Evolutionary conservation across 2,329 filamentous ascomycete species (phyloP).

Genomic region (Emergomyces orientalis): DNA sequence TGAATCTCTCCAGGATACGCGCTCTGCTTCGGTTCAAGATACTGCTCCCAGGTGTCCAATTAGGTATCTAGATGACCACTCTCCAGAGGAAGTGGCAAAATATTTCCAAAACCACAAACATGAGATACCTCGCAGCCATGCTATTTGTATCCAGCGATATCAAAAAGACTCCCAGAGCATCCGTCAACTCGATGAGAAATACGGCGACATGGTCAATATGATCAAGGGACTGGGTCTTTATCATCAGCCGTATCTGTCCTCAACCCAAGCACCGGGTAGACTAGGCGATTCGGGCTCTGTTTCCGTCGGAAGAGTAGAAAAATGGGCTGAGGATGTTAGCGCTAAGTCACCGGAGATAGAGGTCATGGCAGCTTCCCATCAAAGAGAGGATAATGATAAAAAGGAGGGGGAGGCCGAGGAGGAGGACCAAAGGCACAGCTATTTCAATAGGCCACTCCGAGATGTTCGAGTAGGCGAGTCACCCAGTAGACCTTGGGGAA

Average conservation of each 20-base stretch:
- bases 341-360: conserved; percentile 41
- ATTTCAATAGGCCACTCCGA: conserved; percentile 76
- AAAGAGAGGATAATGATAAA: conserved; percentile 26
- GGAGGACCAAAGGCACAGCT: conserved; percentile 55
- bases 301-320: conserved; percentile 66
- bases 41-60: conserved; percentile 73
- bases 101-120: conserved; percentile 96
- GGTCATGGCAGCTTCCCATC: conserved; percentile 18
- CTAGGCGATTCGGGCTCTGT: conserved; percentile 27
- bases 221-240: conserved; percentile 81
- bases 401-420: conserved; percentile 18
- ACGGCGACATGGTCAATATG: conserved; percentile 87
- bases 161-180: conserved; percentile 79
- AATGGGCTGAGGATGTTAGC: conserved; percentile 74
- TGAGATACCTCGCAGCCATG: conserved; percentile 85
- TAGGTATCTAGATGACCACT: conserved; percentile 82
- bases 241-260: conserved; percentile 76
- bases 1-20: conserved; percentile 36
- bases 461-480: conserved; percentile 91
- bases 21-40: conserved; percentile 34
- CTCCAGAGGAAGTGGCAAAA: conserved; percentile 81
- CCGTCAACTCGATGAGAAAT: conserved; percentile 84
- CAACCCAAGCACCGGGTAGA: conserved; percentile 40
- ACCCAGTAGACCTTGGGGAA: conserved; percentile 87
- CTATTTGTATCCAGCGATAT: conserved; percentile 82